phyloP scores from a whole-genome alignment of 2,329 filamentous ascomycete species.

The Pseudogymnoascus sp. region DNA sequence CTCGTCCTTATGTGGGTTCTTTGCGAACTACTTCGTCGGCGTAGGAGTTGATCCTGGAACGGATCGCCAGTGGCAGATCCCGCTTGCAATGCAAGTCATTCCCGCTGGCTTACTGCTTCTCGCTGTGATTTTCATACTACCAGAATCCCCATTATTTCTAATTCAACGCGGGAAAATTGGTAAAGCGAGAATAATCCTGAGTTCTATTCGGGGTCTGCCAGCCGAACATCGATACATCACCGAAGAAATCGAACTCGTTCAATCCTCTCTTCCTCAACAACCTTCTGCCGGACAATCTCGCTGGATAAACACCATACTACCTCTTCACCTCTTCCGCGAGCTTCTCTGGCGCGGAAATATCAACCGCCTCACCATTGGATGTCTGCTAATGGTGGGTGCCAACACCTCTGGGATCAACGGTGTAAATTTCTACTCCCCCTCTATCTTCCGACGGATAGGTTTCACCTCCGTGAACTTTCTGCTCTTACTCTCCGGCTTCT shows the following conservation, averaged over 20 bases:
- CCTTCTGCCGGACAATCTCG: not conserved
- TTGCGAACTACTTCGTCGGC: slow-evolving; percentile 21
- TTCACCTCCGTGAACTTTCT: slow-evolving; percentile 18
- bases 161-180: slow-evolving; percentile 30
- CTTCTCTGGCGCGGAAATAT: slow-evolving; percentile 20
- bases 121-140: slow-evolving; percentile 46
- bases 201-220: not conserved
- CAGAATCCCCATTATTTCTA: slow-evolving; percentile 61
- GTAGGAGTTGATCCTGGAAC: slow-evolving; percentile 13
- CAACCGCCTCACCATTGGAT: slow-evolving; percentile 16
- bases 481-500: slow-evolving; percentile 19
- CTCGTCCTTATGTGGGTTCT: slow-evolving; percentile 19
- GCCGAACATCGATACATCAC: slow-evolving; percentile 3
- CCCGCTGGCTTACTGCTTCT: slow-evolving; percentile 25
- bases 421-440: slow-evolving; percentile 23
- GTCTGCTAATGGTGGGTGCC: slow-evolving; percentile 21
- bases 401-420: slow-evolving; percentile 22
- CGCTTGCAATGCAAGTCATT: slow-evolving; percentile 29
- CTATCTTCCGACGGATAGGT: slow-evolving; percentile 20
- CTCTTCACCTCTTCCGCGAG: slow-evolving; percentile 12
- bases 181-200: not conserved
- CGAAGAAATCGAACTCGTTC: slow-evolving; percentile 1
- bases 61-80: slow-evolving; percentile 27
- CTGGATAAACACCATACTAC: not conserved
- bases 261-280: not conserved